These are phyloP conservation scores for Pseudisothecium myosuroides DNA, from an alignment of 225 moss, liverwort and hornwort species.

Conservation along the genomic window DNA sequence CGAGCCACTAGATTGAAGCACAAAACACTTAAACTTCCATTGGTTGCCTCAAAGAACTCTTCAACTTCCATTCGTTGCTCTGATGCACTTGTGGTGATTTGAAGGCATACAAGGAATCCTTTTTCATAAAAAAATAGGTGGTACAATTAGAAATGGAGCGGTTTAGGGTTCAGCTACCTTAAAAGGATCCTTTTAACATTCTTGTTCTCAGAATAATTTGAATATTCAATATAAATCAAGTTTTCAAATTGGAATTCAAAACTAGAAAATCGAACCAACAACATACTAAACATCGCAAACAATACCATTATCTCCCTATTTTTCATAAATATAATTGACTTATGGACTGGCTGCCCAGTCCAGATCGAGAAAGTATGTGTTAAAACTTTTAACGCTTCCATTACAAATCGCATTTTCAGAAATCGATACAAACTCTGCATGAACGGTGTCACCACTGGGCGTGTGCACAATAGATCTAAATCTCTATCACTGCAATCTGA, in stretches of 20 bases:
- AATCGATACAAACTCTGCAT: background rate
- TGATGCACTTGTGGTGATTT: background rate
- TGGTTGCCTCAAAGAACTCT: background rate
- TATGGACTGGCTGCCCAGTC: background rate
- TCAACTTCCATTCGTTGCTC: background rate
- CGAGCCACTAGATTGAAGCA: fast-evolving
- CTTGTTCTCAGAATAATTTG: background rate
- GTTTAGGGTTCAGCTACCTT: background rate
- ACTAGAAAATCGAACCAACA: background rate
- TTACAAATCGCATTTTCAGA: background rate
- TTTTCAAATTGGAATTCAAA: background rate
- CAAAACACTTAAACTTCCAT: background rate
- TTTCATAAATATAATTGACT: background rate
- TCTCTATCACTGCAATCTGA: background rate
- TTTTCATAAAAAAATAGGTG: background rate
- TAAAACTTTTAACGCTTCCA: background rate
- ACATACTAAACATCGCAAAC: background rate
- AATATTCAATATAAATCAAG: too few relatives aligned
- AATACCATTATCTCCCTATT: too few relatives aligned
- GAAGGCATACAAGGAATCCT: background rate
- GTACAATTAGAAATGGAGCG: background rate
- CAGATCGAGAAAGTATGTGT: background rate
- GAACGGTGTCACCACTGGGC: background rate
- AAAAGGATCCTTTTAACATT: background rate
- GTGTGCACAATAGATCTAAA: background rate